Base-by-base conservation (phyloP, 2,329 filamentous ascomycete species). In the Microdochium bolleyi region DNA sequence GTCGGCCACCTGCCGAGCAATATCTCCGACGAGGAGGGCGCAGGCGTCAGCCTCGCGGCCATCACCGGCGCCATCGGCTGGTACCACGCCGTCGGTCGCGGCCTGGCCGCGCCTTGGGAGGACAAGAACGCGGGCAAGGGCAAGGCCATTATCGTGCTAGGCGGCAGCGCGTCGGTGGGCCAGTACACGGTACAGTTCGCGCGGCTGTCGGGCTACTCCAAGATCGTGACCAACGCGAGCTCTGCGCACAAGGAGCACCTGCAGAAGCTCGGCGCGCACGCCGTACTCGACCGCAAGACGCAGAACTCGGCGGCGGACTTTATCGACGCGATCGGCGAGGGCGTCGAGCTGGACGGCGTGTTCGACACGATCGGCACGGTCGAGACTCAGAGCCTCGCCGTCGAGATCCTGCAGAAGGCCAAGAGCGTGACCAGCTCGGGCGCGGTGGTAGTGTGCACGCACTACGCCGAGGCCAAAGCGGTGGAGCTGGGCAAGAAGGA, bases 171-270 rank as follows among this genome's bases (percentile, higher is more conserved):
- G 2, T 64, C 60, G 2, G 64, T 67, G 2, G 67, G 67, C 3
- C 66, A 68, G 51, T 70, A 66, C 52, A 62, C 62, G 1, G 61
- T 69, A 19, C 67, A 69, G 55, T 52, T 68, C 11, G 61, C 67
- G 5, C 59, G 62, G n/a, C 59, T 66, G 4, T 66, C 63, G 3
- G 66, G 67, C 2, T 70, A 67, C 55, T 55, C 57, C n/a, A 60
- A 55, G 19, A 62, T 70, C 38, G 58, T 69, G 41, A 64, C 66
- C 11, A 68, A 63, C 37, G 64, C 66, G 7, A 64, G 65, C 30
- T 52, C 57, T 8, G 49, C 51, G 2, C 62, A 69, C 55, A 56
- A 61, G 24, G 56, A 60, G 27, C 53, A 53, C 25, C 51, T 57
- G 8, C 50, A 52, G 44, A 34, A 49, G 10, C 54, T 64, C 2